Conservation (phyloP, 345 rosid species). For the Garcia nutans region DNA sequence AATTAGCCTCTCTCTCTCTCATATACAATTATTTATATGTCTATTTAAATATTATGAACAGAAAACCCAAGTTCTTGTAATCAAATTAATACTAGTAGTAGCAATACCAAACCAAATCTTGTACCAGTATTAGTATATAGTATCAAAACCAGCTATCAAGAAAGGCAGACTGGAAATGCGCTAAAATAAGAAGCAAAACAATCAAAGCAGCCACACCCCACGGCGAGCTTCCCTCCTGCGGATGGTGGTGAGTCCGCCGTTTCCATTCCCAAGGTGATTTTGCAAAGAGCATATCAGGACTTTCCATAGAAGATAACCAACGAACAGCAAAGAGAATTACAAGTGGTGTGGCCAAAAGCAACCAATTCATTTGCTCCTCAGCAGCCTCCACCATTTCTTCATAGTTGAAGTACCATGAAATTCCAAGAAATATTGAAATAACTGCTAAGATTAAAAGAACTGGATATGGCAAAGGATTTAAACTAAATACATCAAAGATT, state of each 20-base stretch:
- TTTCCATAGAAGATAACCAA: slow-evolving; percentile 67
- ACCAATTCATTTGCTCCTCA: slow-evolving; percentile 52
- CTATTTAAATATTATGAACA: neutral
- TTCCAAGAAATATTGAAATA: slow-evolving; percentile 48
- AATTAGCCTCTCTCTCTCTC: neutral
- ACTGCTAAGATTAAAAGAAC: slow-evolving; percentile 73
- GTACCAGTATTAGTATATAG: neutral
- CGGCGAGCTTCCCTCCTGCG: slow-evolving; percentile 76
- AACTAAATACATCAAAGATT: slow-evolving; percentile 61
- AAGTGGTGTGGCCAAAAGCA: slow-evolving; percentile 59
- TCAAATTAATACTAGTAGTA: too few relatives aligned
- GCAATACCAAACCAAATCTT: too few relatives aligned
- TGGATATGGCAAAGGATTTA: slow-evolving; percentile 83
- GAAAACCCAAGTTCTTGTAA: neutral
- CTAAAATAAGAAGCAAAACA: slow-evolving; percentile 62
- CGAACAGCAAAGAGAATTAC: slow-evolving; percentile 51
- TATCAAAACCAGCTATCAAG: slow-evolving; percentile 56
- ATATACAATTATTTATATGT: too few relatives aligned
- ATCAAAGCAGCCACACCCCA: slow-evolving; percentile 94
- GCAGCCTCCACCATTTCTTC: slow-evolving; percentile 58
- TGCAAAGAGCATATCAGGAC: slow-evolving; percentile 42
- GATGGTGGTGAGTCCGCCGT: slow-evolving; percentile 37
- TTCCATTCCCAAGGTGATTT: slow-evolving; percentile 57
- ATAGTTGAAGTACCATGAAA: slow-evolving; percentile 61
- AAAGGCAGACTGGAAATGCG: slow-evolving; percentile 67